A percentile compares a stretch with the other conserved stretches of the same genome.
Evolutionary conservation across 192 early-diverging fungal species (phyloP).

Genomic region (Coemansia sp.): DNA sequence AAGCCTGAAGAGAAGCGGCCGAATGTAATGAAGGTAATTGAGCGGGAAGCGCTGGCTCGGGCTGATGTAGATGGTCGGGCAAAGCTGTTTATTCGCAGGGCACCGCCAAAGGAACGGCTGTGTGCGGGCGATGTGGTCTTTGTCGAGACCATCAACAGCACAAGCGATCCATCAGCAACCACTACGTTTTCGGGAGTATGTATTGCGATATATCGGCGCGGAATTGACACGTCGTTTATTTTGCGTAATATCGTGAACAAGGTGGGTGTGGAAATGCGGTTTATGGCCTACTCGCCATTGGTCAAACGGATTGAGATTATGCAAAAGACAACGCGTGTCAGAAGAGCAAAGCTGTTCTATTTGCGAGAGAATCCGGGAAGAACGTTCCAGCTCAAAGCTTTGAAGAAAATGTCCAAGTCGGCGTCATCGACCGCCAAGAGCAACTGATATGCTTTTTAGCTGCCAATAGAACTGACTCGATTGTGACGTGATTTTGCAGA

Average conservation of each 20-base stretch:
- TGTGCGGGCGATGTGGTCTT: constrained; percentile 63
- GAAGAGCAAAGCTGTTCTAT: constrained; percentile 76
- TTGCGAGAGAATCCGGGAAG: constrained; percentile 74
- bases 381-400: constrained; percentile 59
- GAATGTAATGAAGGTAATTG: constrained; percentile 66
- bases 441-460: not conserved
- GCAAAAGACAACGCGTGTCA: constrained; percentile 59
- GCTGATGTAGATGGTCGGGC: constrained; percentile 58
- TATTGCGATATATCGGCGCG: constrained; percentile 70
- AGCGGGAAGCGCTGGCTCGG: constrained; percentile 60
- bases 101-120: constrained; percentile 56
- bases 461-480: too few species aligned
- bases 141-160: constrained; percentile 67
- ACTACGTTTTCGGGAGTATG: constrained; percentile 71
- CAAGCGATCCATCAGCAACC: constrained; percentile 46
- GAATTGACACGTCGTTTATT: constrained; percentile 72
- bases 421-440: constrained; percentile 17
- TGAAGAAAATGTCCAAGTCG: constrained; percentile 35
- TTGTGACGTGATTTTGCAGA: too few species aligned
- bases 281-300: constrained; percentile 72
- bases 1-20: constrained; percentile 45
- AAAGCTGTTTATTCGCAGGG: constrained; percentile 61
- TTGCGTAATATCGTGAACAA: constrained; percentile 74
- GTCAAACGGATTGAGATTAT: constrained; percentile 70
- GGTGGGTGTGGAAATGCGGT: constrained; percentile 74